These are phyloP conservation scores for Begonia peltatifolia DNA, from an alignment of 306 rosid genomes.

Conservation along the genomic window DNA sequence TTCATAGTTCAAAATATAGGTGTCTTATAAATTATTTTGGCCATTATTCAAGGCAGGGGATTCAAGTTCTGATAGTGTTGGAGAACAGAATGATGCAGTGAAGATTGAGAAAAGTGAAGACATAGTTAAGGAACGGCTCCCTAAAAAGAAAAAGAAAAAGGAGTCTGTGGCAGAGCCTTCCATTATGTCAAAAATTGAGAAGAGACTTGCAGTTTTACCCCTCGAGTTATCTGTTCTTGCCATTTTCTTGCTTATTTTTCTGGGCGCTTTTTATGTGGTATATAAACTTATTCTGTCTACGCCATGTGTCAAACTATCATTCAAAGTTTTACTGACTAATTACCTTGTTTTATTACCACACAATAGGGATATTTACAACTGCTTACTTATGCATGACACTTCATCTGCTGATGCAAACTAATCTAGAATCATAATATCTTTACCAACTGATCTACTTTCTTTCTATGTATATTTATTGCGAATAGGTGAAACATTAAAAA, in stretches of 20 bases:
- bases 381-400: no score
- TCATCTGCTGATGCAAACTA: no score
- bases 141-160: constrained; percentile 60
- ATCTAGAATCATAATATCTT: no score
- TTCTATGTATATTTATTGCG: no score
- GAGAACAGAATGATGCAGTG: constrained; percentile 28
- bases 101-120: constrained; percentile 61
- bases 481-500: no score
- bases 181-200: constrained; percentile 39
- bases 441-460: no score
- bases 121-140: constrained; percentile 57
- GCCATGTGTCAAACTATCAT: not conserved
- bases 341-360: no score
- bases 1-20: constrained; percentile 9
- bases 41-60: constrained; percentile 43
- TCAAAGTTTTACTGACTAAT: no score
- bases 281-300: constrained; percentile 11
- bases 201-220: constrained; percentile 90
- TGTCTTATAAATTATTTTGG: constrained; percentile 14
- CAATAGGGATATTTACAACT: no score
- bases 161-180: constrained; percentile 69
- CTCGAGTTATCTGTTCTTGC: constrained; percentile 71
- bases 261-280: constrained; percentile 99
- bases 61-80: constrained; percentile 33
- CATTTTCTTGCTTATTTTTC: constrained; percentile 63